These are phyloP conservation scores for Septoria petroselini DNA, from an alignment of 2,329 filamentous ascomycete genomes.

Conservation along the genomic window DNA sequence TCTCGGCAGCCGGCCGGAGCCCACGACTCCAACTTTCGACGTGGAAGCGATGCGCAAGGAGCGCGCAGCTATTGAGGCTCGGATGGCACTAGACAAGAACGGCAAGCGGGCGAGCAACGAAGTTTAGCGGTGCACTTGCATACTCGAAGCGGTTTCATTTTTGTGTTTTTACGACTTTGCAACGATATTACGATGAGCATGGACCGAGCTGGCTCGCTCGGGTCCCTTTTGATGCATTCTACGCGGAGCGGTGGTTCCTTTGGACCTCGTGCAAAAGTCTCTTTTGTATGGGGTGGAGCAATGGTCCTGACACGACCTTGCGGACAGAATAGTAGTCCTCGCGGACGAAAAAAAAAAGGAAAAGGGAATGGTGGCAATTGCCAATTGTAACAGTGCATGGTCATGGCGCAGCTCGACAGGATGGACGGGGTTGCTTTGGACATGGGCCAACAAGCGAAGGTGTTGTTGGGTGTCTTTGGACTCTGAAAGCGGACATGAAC, in stretches of 20 bases:
- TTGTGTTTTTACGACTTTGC: constrained; percentile 23
- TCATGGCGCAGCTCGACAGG: background rate
- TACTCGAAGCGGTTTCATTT: constrained; percentile 4
- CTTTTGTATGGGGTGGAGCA: constrained; percentile 2
- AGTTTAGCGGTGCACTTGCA: constrained; percentile 7
- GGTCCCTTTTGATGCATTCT: constrained; percentile 13
- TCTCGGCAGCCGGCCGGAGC: constrained; percentile 18
- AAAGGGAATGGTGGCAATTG: background rate
- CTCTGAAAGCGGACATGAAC: background rate
- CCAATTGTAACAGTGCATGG: background rate
- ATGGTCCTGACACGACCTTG: background rate
- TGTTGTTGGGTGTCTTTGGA: background rate
- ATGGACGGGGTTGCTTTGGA: background rate
- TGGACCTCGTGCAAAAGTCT: background rate
- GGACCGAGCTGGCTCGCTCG: constrained; percentile 20
- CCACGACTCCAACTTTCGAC: constrained; percentile 24
- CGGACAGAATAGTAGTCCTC: constrained; percentile 9
- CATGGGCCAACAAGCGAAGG: background rate
- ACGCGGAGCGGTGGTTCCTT: constrained; percentile 18
- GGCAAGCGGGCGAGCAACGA: constrained; percentile 25
- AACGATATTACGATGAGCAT: constrained; percentile 25
- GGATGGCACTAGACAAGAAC: constrained; percentile 5
- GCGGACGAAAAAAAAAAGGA: constrained; percentile 13
- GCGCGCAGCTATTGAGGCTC: constrained; percentile 22
- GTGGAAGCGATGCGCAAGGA: constrained; percentile 26